phyloP scores from a whole-genome alignment of 2,329 filamentous ascomycete genomes.

The Hysterium pulicare region DNA sequence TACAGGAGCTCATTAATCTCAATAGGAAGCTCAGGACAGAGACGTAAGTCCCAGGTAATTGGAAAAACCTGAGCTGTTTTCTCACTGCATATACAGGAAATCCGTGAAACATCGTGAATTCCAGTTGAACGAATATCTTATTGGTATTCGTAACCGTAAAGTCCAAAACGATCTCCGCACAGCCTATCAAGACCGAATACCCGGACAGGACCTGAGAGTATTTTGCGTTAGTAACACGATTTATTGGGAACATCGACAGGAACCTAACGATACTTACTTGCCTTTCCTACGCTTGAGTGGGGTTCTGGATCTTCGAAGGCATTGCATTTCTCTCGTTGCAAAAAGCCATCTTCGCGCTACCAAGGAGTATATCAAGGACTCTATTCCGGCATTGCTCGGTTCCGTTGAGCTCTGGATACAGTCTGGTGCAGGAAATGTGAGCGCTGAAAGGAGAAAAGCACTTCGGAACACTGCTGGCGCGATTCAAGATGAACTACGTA shows the following conservation, averaged over 20 bases:
- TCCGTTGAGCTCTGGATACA: conserved; percentile 46
- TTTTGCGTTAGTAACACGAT: conserved; percentile 48
- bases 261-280: conserved; percentile 18
- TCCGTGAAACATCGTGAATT: conserved; percentile 13
- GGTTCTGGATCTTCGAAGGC: conserved; percentile 39
- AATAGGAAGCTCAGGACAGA: conserved; percentile 6
- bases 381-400: conserved; percentile 43
- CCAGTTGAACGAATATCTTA: conserved; percentile 31
- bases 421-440: conserved; percentile 39
- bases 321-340: conserved; percentile 47
- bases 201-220: conserved; percentile 24
- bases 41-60: conserved; percentile 3
- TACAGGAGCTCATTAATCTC: conserved; percentile 16
- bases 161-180: conserved; percentile 27
- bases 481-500: conserved; percentile 29
- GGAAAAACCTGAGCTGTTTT: too few relatives aligned
- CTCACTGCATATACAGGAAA: conserved; percentile 4
- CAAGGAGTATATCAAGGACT: conserved; percentile 37
- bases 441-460: conserved; percentile 35
- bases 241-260: conserved; percentile 40
- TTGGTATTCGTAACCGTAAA: conserved; percentile 39
- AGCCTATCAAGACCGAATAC: conserved; percentile 26
- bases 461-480: conserved; percentile 33
- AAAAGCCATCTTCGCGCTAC: conserved; percentile 40
- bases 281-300: conserved; percentile 43